Percentiles rank a stretch among this genome's conserved stretches.
Evolutionary conservation across 2,329 filamentous ascomycete genomes (phyloP).

Genomic region (Nannizziopsis arthrosporioides): DNA sequence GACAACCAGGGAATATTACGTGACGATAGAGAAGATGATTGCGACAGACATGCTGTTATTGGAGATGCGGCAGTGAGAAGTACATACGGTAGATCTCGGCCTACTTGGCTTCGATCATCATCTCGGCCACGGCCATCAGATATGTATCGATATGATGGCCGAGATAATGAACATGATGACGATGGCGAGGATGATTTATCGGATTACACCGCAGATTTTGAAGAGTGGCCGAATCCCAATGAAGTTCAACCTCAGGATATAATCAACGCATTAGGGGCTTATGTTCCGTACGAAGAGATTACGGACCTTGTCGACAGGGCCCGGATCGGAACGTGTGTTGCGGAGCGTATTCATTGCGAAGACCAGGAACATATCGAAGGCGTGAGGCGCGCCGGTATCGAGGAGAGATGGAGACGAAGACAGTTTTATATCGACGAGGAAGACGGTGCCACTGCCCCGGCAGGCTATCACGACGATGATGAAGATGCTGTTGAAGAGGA

Average conservation of each 20-base stretch:
- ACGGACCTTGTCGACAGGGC: slow-evolving; percentile 33
- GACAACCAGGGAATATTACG: slow-evolving; percentile 50
- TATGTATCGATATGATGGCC: background rate
- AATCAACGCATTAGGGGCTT: slow-evolving; percentile 31
- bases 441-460: slow-evolving; percentile 57
- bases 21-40: slow-evolving; percentile 49
- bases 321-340: slow-evolving; percentile 29
- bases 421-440: slow-evolving; percentile 79
- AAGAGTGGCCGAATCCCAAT: slow-evolving; percentile 31
- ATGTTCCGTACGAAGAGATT: slow-evolving; percentile 33
- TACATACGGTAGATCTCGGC: slow-evolving; percentile 25
- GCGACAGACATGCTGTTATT: slow-evolving; percentile 51
- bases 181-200: slow-evolving; percentile 15
- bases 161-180: slow-evolving; percentile 13
- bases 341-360: slow-evolving; percentile 28
- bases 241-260: slow-evolving; percentile 33
- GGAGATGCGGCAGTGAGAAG: slow-evolving; percentile 34
- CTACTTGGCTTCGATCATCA: slow-evolving; percentile 14
- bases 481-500: slow-evolving; percentile 41
- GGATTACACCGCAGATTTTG: slow-evolving; percentile 8
- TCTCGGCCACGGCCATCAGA: slow-evolving; percentile 2
- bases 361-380: slow-evolving; percentile 29
- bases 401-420: slow-evolving; percentile 63
- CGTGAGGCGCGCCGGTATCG: slow-evolving; percentile 37
- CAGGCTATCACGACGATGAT: slow-evolving; percentile 44